Evolutionary conservation across 257 asterid genomes (phyloP), one percentile per base, ranked within the genome.

Genomic region (Solanum bulbocastanum): DNA sequence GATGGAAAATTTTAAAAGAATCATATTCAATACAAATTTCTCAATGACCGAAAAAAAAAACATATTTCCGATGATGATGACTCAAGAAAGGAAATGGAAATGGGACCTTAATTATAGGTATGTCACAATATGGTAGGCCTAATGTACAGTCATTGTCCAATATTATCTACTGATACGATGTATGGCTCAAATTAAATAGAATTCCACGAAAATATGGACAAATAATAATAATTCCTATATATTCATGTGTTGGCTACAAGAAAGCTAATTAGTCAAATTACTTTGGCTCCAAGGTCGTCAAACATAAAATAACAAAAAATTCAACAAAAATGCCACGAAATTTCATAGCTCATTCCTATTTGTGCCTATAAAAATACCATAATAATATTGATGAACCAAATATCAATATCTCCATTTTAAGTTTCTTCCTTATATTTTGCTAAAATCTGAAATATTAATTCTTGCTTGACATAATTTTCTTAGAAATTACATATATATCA

Each of bases 231-330:
- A 23, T 75, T 75, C 83, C 12, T 37, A 22, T 30, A 30, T 30
- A 30, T 74, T 20, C 66, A 58, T 22, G 16, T 16, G 35, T 5
- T 40, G 25, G 83, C 36, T 15, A 76, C 83, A 40, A 40, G 60
- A 76, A 76, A 76, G n/a, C 25, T 56, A 30, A 69, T 76, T 42
- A 79, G 65, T 44, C 66, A 79, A 44, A 25, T 79, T 44, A 27
- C 85, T 79, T 46, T 8, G 40, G 5, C 18, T 18, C 1, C 40
- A 81, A 81, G 36, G 27, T 46, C 1, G 27, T 81, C 85, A 30
- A 81, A 44, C 60, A 40, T 62, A 10, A 25, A 62, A 78, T 25
- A 79, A 0, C 40, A 46, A 35, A 79, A 15, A 36, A 44, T 42
- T 44, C 84, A 25, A 44, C 37, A 42, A 42, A 44, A 46, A 42